Percentiles rank a stretch among this genome's conserved stretches.
Conservation (phyloP, 1,139 yeast genomes). For the Geotrichum aggregatum region DNA sequence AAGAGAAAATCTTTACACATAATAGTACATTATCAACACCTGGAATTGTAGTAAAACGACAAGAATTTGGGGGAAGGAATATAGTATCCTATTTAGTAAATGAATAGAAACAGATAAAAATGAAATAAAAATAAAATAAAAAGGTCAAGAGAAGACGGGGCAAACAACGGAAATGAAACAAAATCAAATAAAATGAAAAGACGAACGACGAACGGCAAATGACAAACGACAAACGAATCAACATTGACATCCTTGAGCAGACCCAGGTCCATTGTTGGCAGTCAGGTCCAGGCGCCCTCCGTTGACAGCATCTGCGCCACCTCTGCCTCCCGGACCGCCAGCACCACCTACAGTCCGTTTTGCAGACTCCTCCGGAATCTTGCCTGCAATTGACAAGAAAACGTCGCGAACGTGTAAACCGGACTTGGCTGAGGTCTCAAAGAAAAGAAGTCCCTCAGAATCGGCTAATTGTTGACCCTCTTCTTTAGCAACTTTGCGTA, state of each 20-base stretch:
- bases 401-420: constrained; percentile 77
- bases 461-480: constrained; percentile 80
- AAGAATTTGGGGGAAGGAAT: neutral
- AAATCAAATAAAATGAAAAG: too few species aligned
- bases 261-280: constrained; percentile 1
- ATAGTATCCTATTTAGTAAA: neutral
- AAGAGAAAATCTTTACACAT: too few species aligned
- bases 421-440: constrained; percentile 92
- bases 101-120: neutral
- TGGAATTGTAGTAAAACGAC: too few species aligned
- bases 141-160: too few species aligned
- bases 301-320: constrained; percentile 20
- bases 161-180: neutral
- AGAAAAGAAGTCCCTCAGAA: constrained; percentile 78
- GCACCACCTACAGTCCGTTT: constrained; percentile 31
- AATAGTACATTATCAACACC: too few species aligned
- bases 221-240: neutral
- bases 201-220: too few species aligned
- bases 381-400: constrained; percentile 70
- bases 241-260: constrained; percentile 8
- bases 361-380: constrained; percentile 39
- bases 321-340: constrained; percentile 23
- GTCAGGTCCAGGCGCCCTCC: constrained; percentile 21
- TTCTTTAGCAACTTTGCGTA: constrained; percentile 75
- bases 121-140: neutral